Evolutionary conservation across 106 monocot genomes (phyloP), one percentile per base, ranked within the genome.

Genomic region (Apostasia shenzhenica): DNA sequence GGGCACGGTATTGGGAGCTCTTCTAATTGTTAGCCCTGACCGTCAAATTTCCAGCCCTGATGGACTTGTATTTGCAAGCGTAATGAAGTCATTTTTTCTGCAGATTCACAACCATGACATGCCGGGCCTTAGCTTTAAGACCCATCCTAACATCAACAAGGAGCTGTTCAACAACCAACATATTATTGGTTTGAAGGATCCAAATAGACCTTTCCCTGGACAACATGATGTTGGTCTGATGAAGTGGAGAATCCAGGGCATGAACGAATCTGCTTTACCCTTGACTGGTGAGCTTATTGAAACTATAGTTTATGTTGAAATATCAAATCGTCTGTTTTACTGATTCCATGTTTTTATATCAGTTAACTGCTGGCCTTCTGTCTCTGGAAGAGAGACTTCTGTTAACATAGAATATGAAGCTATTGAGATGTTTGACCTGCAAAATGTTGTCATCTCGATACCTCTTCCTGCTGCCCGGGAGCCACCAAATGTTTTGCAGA

Each of bases 321-420:
- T 26, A 26, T 26, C 0, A 26, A 26, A 26, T 26, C 26, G 26
- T 26, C 6, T 50, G 10, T 42, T 55, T 68, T 3, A 40, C 68
- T 53, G 0, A 42, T 75, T 71, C 55, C 1, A 37, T 9, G 53
- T 66, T 41, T 6, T 47, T 48, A 41, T 72, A 73, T 6, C 66
- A 97, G 97, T 97, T 26, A 97, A 97, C 55, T 97, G 97, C 75
- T 97, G 97, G 97, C 97, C 92, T 41, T 89, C 91, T 51, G 81
- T 92, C 60, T 92, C 97, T 79, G 92, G 97, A 48, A 92, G 77
- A 79, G 97, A 97, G 63, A 97, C 92, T 72, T 89, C 80, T 77
- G 97, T 97, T 50, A 97, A 97, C 76, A 97, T 97, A 51, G 97
- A 97, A 70, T 97, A 97, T 72, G 97, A 97, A 67, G 97, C 92